Evolutionary conservation across 2,329 filamentous ascomycete species (phyloP).

Genomic region (Xylaria sp.): DNA sequence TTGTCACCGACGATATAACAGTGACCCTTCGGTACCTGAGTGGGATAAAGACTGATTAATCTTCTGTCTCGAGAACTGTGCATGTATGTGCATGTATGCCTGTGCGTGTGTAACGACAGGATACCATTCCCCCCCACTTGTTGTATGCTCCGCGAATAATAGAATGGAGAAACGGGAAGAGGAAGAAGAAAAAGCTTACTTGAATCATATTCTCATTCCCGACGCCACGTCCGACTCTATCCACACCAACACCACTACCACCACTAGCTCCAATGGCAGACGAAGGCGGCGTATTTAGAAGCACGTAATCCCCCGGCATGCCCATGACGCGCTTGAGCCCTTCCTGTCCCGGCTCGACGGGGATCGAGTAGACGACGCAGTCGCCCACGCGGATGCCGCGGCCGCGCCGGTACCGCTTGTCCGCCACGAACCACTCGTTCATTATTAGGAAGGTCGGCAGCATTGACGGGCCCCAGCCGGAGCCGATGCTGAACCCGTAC

Average conservation of each 20-base stretch:
- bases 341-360: slow-evolving; percentile 67
- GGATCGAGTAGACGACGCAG: slow-evolving; percentile 81
- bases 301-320: slow-evolving; percentile 80
- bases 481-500: slow-evolving; percentile 70
- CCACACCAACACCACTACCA: slow-evolving; percentile 36
- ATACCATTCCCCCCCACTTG: neutral
- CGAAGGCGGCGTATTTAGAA: slow-evolving; percentile 66
- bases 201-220: slow-evolving; percentile 68
- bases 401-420: slow-evolving; percentile 75
- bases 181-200: slow-evolving; percentile 55
- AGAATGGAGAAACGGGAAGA: neutral
- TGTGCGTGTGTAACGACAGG: neutral
- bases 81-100: neutral
- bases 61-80: neutral
- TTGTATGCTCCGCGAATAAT: neutral
- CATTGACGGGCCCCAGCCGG: slow-evolving; percentile 83
- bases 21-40: slow-evolving; percentile 87
- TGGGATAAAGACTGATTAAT: slow-evolving; percentile 10
- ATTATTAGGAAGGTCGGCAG: slow-evolving; percentile 79
- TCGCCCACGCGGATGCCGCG: slow-evolving; percentile 79
- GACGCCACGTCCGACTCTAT: slow-evolving; percentile 29
- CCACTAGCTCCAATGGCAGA: slow-evolving; percentile 45
- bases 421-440: slow-evolving; percentile 76
- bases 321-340: slow-evolving; percentile 85
- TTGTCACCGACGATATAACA: slow-evolving; percentile 95